Conservation (phyloP, 106 monocot species). For the Acorus gramineus region DNA sequence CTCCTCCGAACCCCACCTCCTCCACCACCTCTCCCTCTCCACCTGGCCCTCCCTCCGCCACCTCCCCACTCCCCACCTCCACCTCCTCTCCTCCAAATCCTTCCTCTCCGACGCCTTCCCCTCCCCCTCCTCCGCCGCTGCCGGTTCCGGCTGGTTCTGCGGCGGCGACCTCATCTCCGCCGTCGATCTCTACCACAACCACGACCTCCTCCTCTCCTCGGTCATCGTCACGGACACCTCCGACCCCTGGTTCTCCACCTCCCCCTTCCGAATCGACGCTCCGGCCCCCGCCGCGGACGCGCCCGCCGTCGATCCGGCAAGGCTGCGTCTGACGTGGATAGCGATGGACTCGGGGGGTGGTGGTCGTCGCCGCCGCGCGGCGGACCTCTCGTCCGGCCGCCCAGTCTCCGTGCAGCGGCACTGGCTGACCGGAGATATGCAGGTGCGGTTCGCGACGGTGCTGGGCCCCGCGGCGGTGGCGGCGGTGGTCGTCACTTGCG, state of each 20-base stretch:
- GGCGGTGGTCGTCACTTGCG: slow-evolving; percentile 1
- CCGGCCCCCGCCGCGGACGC: neutral
- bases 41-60: slow-evolving; percentile 64
- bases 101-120: slow-evolving; percentile 46
- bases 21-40: slow-evolving; percentile 55
- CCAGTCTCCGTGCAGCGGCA: slow-evolving; percentile 44
- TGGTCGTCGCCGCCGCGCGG: slow-evolving; percentile 7
- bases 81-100: slow-evolving; percentile 7
- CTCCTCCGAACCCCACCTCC: slow-evolving; percentile 27
- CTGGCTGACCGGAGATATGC: slow-evolving; percentile 56
- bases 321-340: slow-evolving; percentile 66
- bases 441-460: slow-evolving; percentile 45
- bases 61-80: slow-evolving; percentile 9
- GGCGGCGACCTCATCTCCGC: slow-evolving; percentile 38
- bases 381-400: slow-evolving; percentile 55
- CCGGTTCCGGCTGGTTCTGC: neutral
- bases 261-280: slow-evolving; percentile 61
- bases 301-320: slow-evolving; percentile 8
- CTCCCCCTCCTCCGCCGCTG: slow-evolving; percentile 10
- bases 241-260: slow-evolving; percentile 44
- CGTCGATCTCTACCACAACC: slow-evolving; percentile 53
- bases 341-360: slow-evolving; percentile 35
- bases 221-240: slow-evolving; percentile 45
- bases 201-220: slow-evolving; percentile 39
- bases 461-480: slow-evolving; percentile 12